Base-by-base conservation (phyloP, 148 eudicot genomes). In the Nepenthes gracilis region DNA sequence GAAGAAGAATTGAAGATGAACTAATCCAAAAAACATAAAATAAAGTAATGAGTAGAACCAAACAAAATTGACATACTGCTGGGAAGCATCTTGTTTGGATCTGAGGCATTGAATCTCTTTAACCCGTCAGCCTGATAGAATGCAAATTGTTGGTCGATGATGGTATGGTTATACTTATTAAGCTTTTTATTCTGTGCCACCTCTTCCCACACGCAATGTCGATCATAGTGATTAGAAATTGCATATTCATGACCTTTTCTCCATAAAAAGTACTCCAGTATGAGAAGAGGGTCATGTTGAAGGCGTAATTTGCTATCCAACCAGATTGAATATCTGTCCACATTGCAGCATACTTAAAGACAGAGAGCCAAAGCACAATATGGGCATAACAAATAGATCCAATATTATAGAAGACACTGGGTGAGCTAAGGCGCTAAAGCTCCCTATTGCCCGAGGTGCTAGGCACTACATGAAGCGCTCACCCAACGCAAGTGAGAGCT, bases 131-230 rank as follows among this genome's bases (percentile, higher is more conserved):
- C 96, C 72, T 81, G 89, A 57, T 93, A 93, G 63, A 89, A 93
- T 65, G 79, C 84, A 79, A 93, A 93, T 61, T 93, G 99, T 67
- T 86, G 82, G 63, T 93, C 96, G 35, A 93, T 93, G 67, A 86
- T 74, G 12, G 81, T 81, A 57, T 88, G 99, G 77, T 86, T 88
- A 81, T 78, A 88, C 76, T 88, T 93, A 82, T 93, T 93, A 64
- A 93, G 99, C 78, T 72, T 93, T 78, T 93, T 93, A 55, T 93
- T 93, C 61, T 88, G 99, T 64, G 91, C 85, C 48, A 86, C 99
- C 77, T 93, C 99, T 68, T 93, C 95, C 99, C 99, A 93, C 61
- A 93, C 73, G 65, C 99, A 93, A 74, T 93, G 99, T 57, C 99
- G 96, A 65, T 88, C 99, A 69, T 93, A 93, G 79, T 93, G 99